Conservation (phyloP, 768 basidiomycete species). For the Psilocybe sp. region DNA sequence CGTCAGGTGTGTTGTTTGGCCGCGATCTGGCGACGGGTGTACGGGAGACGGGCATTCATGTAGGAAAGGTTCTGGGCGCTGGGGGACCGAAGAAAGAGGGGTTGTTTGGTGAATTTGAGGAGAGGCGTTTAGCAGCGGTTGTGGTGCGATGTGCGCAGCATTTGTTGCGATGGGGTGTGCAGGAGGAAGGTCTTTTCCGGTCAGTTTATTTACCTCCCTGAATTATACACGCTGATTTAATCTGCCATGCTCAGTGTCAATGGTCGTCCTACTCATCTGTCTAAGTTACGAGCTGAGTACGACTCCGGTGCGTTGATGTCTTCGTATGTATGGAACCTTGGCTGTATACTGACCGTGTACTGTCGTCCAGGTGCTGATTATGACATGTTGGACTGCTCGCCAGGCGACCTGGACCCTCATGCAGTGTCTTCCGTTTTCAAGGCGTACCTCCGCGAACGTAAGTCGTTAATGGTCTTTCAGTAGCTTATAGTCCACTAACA, state of each 20-base stretch:
- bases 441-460: constrained; percentile 88
- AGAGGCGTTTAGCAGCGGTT: constrained; percentile 64
- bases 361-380: constrained; percentile 74
- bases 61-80: constrained; percentile 15
- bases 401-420: constrained; percentile 90
- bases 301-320: constrained; percentile 55
- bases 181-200: constrained; percentile 88
- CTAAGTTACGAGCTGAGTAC: constrained; percentile 74
- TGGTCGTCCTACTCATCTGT: constrained; percentile 79
- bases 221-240: constrained; percentile 3
- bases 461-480: constrained; percentile 29
- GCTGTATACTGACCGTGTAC: constrained; percentile 7
- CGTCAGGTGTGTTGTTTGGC: constrained; percentile 65
- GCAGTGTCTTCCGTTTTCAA: constrained; percentile 93
- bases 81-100: constrained; percentile 19
- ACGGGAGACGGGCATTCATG: constrained; percentile 26
- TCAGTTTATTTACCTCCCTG: constrained; percentile 33
- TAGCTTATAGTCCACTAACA: constrained; percentile 1
- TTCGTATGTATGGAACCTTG: constrained; percentile 2
- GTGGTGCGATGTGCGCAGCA: constrained; percentile 84
- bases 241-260: constrained; percentile 53
- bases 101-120: constrained; percentile 39
- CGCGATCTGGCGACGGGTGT: constrained; percentile 43
- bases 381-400: constrained; percentile 72
- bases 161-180: constrained; percentile 75